Percentiles rank a stretch among this genome's conserved stretches.
These are phyloP conservation scores for Chamaenerion angustifolium DNA, from an alignment of 345 rosid species.

Conservation along the genomic window DNA sequence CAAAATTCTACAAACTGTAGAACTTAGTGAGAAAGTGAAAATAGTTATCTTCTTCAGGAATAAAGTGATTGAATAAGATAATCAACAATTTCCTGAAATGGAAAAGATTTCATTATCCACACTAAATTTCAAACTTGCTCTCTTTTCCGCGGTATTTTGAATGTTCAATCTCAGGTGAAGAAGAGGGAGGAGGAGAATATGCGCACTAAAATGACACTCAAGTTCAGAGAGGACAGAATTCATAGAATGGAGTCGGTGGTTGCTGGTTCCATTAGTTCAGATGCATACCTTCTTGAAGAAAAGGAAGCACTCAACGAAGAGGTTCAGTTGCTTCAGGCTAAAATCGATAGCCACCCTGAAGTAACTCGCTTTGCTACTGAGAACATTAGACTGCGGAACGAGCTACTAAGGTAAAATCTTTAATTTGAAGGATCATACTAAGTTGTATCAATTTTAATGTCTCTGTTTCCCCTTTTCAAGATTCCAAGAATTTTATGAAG, in stretches of 20 bases:
- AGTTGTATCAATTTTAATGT: slow-evolving; percentile 1
- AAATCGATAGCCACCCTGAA: slow-evolving; percentile 84
- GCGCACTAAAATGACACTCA: slow-evolving; percentile 93
- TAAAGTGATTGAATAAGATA: too few species aligned
- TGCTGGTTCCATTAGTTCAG: slow-evolving; percentile 50
- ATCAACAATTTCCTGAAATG: background rate
- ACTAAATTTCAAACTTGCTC: too few species aligned
- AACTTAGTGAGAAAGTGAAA: too few species aligned
- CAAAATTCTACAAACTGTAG: background rate
- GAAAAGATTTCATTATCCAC: too few species aligned
- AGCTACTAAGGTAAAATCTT: slow-evolving; percentile 56
- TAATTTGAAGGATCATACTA: slow-evolving; percentile 6
- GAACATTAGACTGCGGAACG: slow-evolving; percentile 85
- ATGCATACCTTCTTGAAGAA: slow-evolving; percentile 58
- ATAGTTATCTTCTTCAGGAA: too few species aligned
- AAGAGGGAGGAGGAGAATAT: slow-evolving; percentile 95
- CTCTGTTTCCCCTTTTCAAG: slow-evolving; percentile 25
- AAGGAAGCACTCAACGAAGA: slow-evolving; percentile 58
- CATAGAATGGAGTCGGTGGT: slow-evolving; percentile 72
- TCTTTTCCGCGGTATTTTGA: too few species aligned
- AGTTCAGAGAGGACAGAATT: slow-evolving; percentile 90
- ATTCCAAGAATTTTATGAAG: slow-evolving; percentile 89
- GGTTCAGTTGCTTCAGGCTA: slow-evolving; percentile 76
- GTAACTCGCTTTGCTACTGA: slow-evolving; percentile 89
- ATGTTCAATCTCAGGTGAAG: slow-evolving; percentile 21